Evolutionary conservation across 1,284 basidiomycete species (phyloP).

Genomic region (Taiwanofungus camphoratus): DNA sequence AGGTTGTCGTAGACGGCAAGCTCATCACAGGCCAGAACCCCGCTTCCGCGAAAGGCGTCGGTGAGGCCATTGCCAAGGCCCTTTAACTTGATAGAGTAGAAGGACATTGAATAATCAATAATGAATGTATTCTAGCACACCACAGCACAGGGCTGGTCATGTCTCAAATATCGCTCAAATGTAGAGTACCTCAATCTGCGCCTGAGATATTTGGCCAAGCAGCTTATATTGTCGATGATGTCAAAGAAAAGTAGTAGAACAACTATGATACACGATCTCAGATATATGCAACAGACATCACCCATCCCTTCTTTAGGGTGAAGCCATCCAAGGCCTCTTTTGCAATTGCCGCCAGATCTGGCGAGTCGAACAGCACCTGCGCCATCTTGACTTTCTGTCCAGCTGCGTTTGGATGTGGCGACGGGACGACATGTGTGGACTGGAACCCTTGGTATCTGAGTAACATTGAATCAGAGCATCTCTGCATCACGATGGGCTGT

Average conservation of each 20-base stretch:
- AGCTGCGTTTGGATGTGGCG: constrained; percentile 55
- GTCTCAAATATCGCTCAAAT: too few species aligned
- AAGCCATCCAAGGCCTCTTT: constrained; percentile 77
- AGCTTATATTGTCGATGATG: too few species aligned
- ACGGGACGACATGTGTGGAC: constrained; percentile 59
- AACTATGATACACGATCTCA: constrained; percentile 31
- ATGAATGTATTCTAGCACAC: too few species aligned
- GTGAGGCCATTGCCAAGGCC: constrained; percentile 39
- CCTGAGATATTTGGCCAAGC: too few species aligned
- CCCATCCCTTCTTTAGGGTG: constrained; percentile 75
- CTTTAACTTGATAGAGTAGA: too few species aligned
- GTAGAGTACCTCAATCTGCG: too few species aligned
- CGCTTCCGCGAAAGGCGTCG: constrained; percentile 48
- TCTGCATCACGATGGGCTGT: constrained; percentile 1
- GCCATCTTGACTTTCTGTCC: constrained; percentile 68
- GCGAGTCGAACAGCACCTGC: constrained; percentile 69
- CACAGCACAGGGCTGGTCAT: too few species aligned
- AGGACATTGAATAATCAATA: too few species aligned
- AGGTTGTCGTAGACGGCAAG: constrained; percentile 43
- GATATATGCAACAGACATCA: constrained; percentile 72
- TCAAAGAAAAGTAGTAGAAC: constrained; percentile 11
- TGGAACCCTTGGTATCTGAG: constrained; percentile 73
- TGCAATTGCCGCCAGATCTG: constrained; percentile 67
- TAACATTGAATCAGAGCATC: constrained; percentile 1
- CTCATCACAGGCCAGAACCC: constrained; percentile 72